Conservation (phyloP, 1,139 yeast species). For the Geotrichum reessii region DNA sequence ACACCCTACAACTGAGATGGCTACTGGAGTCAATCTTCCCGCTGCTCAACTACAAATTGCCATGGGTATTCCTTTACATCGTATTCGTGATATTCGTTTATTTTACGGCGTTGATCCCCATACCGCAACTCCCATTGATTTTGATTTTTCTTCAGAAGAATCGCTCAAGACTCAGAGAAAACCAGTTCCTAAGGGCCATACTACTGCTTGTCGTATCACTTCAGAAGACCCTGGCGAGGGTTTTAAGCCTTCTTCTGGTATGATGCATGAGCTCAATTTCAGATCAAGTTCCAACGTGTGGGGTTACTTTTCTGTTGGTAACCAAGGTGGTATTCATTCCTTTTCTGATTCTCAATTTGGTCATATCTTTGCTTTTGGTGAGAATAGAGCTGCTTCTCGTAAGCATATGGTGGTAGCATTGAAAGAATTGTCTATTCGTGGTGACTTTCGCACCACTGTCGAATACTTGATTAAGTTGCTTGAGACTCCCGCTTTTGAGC, state of each 20-base stretch:
- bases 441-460: constrained; percentile 98
- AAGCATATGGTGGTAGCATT: constrained; percentile 98
- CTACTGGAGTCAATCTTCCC: constrained; percentile 93
- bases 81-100: constrained; percentile 86
- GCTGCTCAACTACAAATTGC: constrained; percentile 98
- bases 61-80: constrained; percentile 97
- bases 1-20: constrained; percentile 99
- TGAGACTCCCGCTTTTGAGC: constrained; percentile 95
- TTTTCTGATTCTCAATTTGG: constrained; percentile 98
- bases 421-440: constrained; percentile 92
- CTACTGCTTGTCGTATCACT: constrained; percentile 98
- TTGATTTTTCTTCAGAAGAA: constrained; percentile 70
- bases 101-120: constrained; percentile 96
- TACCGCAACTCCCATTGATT: constrained; percentile 83
- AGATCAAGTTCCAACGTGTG: constrained; percentile 96
- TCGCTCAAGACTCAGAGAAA: constrained; percentile 76
- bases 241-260: constrained; percentile 96
- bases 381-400: constrained; percentile 95
- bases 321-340: constrained; percentile 94
- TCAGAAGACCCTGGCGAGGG: constrained; percentile 99
- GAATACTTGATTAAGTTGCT: constrained; percentile 90
- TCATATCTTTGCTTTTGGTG: constrained; percentile 97
- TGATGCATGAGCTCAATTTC: constrained; percentile 90
- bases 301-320: constrained; percentile 98
- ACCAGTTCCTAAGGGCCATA: constrained; percentile 95